Evolutionary conservation across 257 asterid species (phyloP).

Genomic region (Nicotiana knightiana): DNA sequence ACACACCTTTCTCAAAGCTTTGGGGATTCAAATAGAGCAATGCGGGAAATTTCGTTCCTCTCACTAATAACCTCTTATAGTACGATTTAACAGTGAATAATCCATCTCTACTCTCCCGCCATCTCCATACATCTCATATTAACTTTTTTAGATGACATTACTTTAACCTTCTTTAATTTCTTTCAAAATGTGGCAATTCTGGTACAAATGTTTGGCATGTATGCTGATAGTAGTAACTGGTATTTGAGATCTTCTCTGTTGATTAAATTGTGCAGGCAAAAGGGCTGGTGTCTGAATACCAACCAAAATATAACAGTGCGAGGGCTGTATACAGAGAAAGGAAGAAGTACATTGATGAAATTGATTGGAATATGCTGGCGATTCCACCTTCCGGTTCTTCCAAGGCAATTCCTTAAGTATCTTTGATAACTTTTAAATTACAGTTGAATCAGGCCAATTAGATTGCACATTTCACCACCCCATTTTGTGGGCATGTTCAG

Average conservation of each 20-base stretch:
- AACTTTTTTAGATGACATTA: background rate
- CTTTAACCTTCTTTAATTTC: background rate
- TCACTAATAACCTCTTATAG: too few species aligned
- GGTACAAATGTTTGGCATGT: background rate
- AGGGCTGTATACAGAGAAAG: slow-evolving; percentile 97
- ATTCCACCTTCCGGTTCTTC: slow-evolving; percentile 87
- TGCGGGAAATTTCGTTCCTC: too few species aligned
- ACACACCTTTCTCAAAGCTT: too few species aligned
- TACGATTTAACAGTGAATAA: too few species aligned
- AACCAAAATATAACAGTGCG: slow-evolving; percentile 93
- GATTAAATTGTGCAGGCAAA: slow-evolving; percentile 60
- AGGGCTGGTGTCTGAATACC: slow-evolving; percentile 87
- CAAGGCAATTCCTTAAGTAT: slow-evolving; percentile 42
- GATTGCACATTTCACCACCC: background rate
- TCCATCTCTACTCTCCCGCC: too few species aligned
- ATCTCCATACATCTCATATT: background rate
- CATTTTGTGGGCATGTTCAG: background rate
- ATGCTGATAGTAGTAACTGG: background rate
- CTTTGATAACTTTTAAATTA: background rate
- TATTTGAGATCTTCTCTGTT: background rate
- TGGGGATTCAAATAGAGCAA: too few species aligned
- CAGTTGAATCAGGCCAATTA: background rate
- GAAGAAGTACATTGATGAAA: slow-evolving; percentile 84
- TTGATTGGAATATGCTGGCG: slow-evolving; percentile 98
- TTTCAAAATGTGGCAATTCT: background rate